Evolutionary conservation across 257 asterid genomes (phyloP), one percentile per base, ranked within the genome.

Genomic region (Haberlea rhodopensis): DNA sequence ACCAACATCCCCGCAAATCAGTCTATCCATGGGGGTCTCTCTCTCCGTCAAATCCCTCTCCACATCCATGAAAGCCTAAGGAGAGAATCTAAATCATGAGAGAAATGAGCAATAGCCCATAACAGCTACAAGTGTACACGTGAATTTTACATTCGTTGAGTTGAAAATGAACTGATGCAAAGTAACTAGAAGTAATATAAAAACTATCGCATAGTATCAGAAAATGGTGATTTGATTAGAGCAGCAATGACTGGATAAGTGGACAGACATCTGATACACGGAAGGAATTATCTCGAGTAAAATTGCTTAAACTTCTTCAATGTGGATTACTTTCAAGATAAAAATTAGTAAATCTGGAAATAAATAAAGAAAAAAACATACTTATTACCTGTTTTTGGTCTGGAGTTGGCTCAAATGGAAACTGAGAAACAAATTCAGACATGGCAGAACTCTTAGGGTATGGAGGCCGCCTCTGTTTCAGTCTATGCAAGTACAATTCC

Each of bases 1-100:
- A 71, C 99, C 99, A 56, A 89, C 99, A 79, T 92, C 97, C 69
- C 99, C 99, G n/a, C 99, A 92, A 57, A 92, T 87, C 76, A 92
- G 75, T 71, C 98, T 77, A 68, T 92, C 99, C 99, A 92, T 92
- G 27, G 97, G 99, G 68, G 83, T 89, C 63, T 87, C 95, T 76
- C 85, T 84, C 80, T 89, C 88, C 16, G 91, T 89, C 81, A 92
- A 79, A 81, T 91, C 98, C 77, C 80, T 85, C 69, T 89, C 88
- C 74, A 92, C 97, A 73, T 89, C 97, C 81, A 76, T 71, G 83
- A 92, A 84, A 49, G 97, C 99, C 97, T 89, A 87, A 63, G 56
- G 76, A 68, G 74, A 80, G 75, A 75, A 79, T 69, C 66, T 70
- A 76, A 73, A 79, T 61, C 69, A 75, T 80, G 66, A 77, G 88